Evolutionary conservation across 306 rosid genomes (phyloP).

Genomic region (Vicia sativa): DNA sequence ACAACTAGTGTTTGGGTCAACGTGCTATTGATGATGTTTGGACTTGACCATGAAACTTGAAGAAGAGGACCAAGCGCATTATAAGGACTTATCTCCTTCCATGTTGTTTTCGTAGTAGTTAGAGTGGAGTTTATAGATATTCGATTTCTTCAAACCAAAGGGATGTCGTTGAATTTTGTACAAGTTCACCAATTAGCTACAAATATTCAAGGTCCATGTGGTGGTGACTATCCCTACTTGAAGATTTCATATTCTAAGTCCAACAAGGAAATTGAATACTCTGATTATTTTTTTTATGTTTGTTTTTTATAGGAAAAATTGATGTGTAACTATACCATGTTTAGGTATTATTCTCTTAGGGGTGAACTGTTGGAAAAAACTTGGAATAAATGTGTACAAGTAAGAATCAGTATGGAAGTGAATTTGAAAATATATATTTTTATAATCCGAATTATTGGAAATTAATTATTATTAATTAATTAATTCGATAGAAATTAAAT

Average conservation of each 20-base stretch:
- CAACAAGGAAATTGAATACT: conserved; percentile 16
- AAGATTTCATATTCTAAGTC: conserved; percentile 41
- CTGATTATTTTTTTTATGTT: conserved; percentile 1
- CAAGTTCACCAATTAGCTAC: conserved; percentile 23
- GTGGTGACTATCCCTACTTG: conserved; percentile 39
- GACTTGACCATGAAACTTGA: conserved; percentile 35
- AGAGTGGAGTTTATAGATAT: conserved; percentile 62
- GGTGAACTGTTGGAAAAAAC: no score
- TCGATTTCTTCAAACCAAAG: conserved; percentile 62
- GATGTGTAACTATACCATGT: not conserved
- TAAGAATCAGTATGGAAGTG: no score
- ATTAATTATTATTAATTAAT: no score
- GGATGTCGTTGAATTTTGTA: conserved; percentile 44
- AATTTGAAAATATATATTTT: no score
- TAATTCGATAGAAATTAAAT: no score
- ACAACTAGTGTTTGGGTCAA: conserved; percentile 34
- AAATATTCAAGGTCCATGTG: conserved; percentile 39
- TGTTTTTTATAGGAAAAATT: not conserved
- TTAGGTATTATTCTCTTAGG: no score
- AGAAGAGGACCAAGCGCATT: conserved; percentile 51
- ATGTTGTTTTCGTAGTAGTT: conserved; percentile 64
- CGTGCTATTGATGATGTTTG: conserved; percentile 35
- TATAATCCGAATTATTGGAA: no score
- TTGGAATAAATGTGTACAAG: no score
- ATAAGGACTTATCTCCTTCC: conserved; percentile 77